These are phyloP conservation scores for Aspergillus heteromorphus DNA, from an alignment of 495 filamentous ascomycete genomes.

Conservation along the genomic window DNA sequence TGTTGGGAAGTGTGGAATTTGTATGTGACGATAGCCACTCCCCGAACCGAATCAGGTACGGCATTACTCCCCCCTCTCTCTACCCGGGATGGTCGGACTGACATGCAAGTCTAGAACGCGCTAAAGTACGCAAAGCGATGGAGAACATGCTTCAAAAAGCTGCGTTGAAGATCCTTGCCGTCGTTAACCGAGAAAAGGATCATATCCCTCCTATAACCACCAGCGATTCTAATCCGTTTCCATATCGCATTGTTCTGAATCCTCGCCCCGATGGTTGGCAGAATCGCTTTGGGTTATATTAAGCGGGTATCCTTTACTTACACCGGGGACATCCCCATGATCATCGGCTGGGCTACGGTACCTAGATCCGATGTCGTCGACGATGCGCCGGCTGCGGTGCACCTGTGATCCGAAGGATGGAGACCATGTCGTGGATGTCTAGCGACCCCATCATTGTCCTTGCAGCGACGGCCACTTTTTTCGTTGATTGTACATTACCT, in stretches of 20 bases:
- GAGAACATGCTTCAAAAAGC: constrained; percentile 78
- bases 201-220: constrained; percentile 97
- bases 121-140: constrained; percentile 83
- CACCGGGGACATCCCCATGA: not conserved
- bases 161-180: constrained; percentile 78
- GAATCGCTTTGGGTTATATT: constrained; percentile 73
- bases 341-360: constrained; percentile 17
- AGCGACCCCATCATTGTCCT: constrained; percentile 13
- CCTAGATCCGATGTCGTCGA: constrained; percentile 4
- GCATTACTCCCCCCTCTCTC: constrained; percentile 1
- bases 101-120: constrained; percentile 54
- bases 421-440: not conserved
- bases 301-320: constrained; percentile 12
- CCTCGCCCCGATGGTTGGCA: constrained; percentile 76
- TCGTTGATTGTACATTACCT: constrained; percentile 5
- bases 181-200: constrained; percentile 83
- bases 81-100: not conserved
- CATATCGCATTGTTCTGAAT: constrained; percentile 85
- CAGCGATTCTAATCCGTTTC: constrained; percentile 88
- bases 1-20: constrained; percentile 96
- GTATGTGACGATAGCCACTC: constrained; percentile 84
- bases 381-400: not conserved
- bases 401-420: not conserved
- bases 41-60: constrained; percentile 80
- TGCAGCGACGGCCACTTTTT: not conserved